Conservation (phyloP, 805 yeast species). For the Kluyveromyces wickerhamii region DNA sequence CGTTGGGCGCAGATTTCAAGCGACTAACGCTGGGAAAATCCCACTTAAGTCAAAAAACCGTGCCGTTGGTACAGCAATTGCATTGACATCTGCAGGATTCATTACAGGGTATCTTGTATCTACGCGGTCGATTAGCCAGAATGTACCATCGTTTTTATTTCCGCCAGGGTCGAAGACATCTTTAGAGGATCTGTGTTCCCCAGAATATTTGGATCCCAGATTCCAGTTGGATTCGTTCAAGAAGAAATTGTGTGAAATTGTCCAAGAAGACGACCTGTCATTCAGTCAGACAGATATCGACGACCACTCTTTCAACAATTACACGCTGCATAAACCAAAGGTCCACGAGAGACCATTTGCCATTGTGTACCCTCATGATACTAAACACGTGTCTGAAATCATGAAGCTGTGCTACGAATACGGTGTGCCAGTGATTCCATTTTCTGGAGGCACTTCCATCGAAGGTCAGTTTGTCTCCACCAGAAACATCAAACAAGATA, state of each 20-base stretch:
- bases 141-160: constrained; percentile 11
- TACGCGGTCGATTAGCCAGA: neutral
- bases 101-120: neutral
- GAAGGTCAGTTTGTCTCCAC: constrained; percentile 63
- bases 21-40: too few relatives aligned
- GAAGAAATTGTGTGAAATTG: neutral
- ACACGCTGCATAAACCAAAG: constrained; percentile 42
- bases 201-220: constrained; percentile 19
- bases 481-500: constrained; percentile 25
- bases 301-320: constrained; percentile 41
- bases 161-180: constrained; percentile 22
- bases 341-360: constrained; percentile 41
- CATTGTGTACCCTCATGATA: constrained; percentile 45
- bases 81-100: constrained; percentile 2
- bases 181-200: constrained; percentile 18
- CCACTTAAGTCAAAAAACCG: too few relatives aligned
- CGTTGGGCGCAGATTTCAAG: too few relatives aligned
- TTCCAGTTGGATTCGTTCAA: constrained; percentile 2
- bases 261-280: constrained; percentile 8
- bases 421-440: constrained; percentile 54
- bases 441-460: constrained; percentile 55
- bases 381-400: constrained; percentile 47
- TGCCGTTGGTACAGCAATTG: neutral
- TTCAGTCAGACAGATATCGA: constrained; percentile 27
- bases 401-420: constrained; percentile 45